A percentile compares a stretch with the other conserved stretches of the same genome.
phyloP scores from a whole-genome alignment of 1,284 basidiomycete genomes.

The Puccinia polysora region DNA sequence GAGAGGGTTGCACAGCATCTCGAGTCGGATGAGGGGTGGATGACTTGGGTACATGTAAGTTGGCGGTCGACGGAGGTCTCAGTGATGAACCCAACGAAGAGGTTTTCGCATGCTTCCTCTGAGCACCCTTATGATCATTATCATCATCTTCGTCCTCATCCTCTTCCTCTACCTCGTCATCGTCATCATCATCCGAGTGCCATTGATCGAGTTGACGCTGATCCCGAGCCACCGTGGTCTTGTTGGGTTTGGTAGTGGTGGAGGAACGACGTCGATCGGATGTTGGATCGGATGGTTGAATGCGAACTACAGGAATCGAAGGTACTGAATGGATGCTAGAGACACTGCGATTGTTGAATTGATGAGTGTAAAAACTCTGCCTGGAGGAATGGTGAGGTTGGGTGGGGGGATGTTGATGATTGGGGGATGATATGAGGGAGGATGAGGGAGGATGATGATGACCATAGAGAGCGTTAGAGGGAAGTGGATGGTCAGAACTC shows the following conservation, averaged over 20 bases:
- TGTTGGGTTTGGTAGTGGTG: background rate
- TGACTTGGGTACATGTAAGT: no score
- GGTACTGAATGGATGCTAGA: slow-evolving; percentile 3
- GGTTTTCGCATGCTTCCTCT: no score
- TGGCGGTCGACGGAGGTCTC: no score
- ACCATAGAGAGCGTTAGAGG: background rate
- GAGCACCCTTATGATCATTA: no score
- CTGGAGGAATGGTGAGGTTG: background rate
- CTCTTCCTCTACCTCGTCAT: background rate
- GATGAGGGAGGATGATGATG: background rate
- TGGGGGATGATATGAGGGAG: background rate
- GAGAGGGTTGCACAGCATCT: no score
- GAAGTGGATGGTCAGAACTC: background rate
- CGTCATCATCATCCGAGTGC: slow-evolving; percentile 32
- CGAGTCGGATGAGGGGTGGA: no score
- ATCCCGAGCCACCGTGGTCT: background rate
- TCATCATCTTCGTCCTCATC: slow-evolving; percentile 2
- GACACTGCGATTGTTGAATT: background rate
- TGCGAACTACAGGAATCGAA: background rate
- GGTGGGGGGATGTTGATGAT: background rate
- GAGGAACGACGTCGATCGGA: background rate
- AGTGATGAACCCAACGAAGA: no score
- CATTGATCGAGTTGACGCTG: slow-evolving; percentile 10
- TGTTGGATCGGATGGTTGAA: background rate
- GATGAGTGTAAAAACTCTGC: slow-evolving; percentile 2